Base-by-base conservation (phyloP, 2,329 filamentous ascomycete genomes). In the Graphilbum fragrans region DNA sequence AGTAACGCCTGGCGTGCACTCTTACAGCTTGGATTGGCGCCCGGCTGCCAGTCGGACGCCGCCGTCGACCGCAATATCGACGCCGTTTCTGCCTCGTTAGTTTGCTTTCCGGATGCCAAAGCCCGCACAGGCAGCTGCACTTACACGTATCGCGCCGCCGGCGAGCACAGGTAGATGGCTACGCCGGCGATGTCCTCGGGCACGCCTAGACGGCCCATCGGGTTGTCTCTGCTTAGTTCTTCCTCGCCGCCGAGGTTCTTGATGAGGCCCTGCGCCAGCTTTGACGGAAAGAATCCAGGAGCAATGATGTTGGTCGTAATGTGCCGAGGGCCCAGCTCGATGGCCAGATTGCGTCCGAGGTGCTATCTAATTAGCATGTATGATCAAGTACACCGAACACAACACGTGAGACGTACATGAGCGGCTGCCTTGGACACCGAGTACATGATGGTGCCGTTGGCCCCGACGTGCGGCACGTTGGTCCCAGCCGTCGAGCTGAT, bases 361-460 rank as follows among this genome's bases (percentile, higher is more conserved):
- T 84, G 79, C 48, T 82, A 43, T n/a, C n/a, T n/a, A n/a, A n/a
- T n/a, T n/a, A n/a, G n/a, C n/a, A n/a, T n/a, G n/a, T n/a, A n/a
- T n/a, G n/a, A n/a, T n/a, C n/a, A n/a, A n/a, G n/a, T n/a, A n/a
- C n/a, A n/a, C n/a, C n/a, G 44, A 33, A 35, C 16, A 5, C 16
- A 38, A 23, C 16, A 40, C 31, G 17, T 6, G 11, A 23, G 21
- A 52, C 54, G 53, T 33, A 58, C 57, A 45, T 60, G 53, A 12
- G 55, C 80, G 1, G 81, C 81, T 1, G 80, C 80, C 57, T 85
- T 85, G 35, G 74, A 80, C 2, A 75, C 74, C 1, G 72, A 72
- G 59, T 85, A 85, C 48, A 74, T 74, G 49, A 73, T 80, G 0
- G 78, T 79, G 3, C 71, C 77, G 42, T 79, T 67, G 5, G 69